phyloP scores from a whole-genome alignment of 768 basidiomycete species.

The Pholiota molesta region DNA sequence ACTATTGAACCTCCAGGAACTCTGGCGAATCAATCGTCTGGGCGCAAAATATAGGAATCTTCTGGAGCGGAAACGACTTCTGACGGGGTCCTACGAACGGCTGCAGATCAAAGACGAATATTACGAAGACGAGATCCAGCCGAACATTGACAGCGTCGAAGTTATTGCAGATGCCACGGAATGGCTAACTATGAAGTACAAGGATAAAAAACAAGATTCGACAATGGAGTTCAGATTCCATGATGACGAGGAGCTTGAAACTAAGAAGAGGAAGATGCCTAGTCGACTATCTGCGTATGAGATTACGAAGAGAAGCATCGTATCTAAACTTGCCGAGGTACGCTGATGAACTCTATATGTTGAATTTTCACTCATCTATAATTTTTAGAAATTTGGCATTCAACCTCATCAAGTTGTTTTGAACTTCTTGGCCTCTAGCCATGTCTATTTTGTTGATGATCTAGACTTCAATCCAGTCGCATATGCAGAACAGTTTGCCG shows the following conservation, averaged over 20 bases:
- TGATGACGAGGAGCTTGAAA: slow-evolving; percentile 63
- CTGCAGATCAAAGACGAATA: slow-evolving; percentile 74
- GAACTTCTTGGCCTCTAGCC: slow-evolving; percentile 69
- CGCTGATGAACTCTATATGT: slow-evolving; percentile 22
- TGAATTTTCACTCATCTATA: slow-evolving; percentile 4
- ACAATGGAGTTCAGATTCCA: slow-evolving; percentile 64
- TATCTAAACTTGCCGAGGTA: slow-evolving; percentile 82
- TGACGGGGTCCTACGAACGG: slow-evolving; percentile 67
- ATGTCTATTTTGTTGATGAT: slow-evolving; percentile 76
- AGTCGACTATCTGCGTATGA: slow-evolving; percentile 86
- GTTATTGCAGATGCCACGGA: slow-evolving; percentile 89
- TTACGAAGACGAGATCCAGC: slow-evolving; percentile 69
- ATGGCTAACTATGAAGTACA: slow-evolving; percentile 88
- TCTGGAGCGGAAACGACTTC: slow-evolving; percentile 66
- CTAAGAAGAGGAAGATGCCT: slow-evolving; percentile 77
- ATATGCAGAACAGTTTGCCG: slow-evolving; percentile 86
- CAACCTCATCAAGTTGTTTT: slow-evolving; percentile 81
- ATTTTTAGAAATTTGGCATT: slow-evolving; percentile 78
- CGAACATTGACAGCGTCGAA: slow-evolving; percentile 80
- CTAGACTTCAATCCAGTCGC: slow-evolving; percentile 77
- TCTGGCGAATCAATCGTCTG: slow-evolving; percentile 91
- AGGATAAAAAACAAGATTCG: slow-evolving; percentile 66
- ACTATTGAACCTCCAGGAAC: slow-evolving; percentile 75
- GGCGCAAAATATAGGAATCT: slow-evolving; percentile 91
- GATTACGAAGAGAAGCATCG: slow-evolving; percentile 75